Conservation (phyloP, 352 stramenopile species). For the Phytophthora fragariae region DNA sequence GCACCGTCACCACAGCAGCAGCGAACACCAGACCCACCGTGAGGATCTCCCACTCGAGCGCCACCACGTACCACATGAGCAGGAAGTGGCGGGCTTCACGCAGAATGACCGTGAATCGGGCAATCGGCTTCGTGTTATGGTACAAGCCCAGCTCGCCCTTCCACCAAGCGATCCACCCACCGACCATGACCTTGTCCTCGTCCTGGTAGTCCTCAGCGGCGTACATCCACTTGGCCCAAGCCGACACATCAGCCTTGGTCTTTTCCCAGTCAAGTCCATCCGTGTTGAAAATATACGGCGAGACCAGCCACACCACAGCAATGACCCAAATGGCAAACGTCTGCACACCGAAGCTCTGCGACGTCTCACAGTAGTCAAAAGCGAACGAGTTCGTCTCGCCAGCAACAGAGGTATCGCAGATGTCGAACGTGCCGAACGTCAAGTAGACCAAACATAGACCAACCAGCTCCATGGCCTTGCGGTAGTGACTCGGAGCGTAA, state of each 20-base stretch:
- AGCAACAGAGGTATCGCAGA: conserved; percentile 57
- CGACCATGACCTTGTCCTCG: conserved; percentile 65
- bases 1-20: conserved; percentile 59
- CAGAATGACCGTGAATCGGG: conserved; percentile 77
- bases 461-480: conserved; percentile 82
- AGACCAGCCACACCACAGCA: conserved; percentile 73
- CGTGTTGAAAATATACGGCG: conserved; percentile 89
- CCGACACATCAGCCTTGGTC: conserved; percentile 77
- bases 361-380: conserved; percentile 72
- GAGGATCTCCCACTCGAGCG: conserved; percentile 65
- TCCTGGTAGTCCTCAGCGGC: conserved; percentile 70
- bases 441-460: conserved; percentile 81
- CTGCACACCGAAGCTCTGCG: conserved; percentile 81
- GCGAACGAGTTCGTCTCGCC: conserved; percentile 56
- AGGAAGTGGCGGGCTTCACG: conserved; percentile 84
- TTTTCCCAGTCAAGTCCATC: conserved; percentile 87
- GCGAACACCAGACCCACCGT: conserved; percentile 66
- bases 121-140: conserved; percentile 75
- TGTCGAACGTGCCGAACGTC: conserved; percentile 73
- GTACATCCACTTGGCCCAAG: conserved; percentile 88
- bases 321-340: conserved; percentile 88
- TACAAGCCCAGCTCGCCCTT: conserved; percentile 78
- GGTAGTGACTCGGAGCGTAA: conserved; percentile 77
- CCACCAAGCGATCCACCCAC: conserved; percentile 88
- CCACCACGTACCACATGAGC: conserved; percentile 88